Base-by-base conservation (phyloP, 2,329 filamentous ascomycete genomes). In the Phialemonium atrogriseum region DNA sequence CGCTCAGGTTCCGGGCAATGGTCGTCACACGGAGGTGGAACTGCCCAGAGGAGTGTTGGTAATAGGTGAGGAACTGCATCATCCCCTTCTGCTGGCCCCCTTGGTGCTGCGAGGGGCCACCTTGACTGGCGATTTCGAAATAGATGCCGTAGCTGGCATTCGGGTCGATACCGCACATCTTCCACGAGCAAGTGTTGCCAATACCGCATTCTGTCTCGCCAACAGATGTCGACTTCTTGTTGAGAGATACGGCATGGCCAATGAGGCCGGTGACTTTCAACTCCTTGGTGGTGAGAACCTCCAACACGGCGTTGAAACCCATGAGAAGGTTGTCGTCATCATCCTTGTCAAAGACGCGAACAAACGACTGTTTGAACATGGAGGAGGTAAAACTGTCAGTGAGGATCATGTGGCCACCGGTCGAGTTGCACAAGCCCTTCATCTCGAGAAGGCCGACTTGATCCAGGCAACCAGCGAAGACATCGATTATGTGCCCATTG, bases 341-440 rank as follows among this genome's bases (percentile, higher is more conserved):
- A 52, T 98, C 91, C 60, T 95, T 95, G 55, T 98, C 91, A 52
- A 98, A 98, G 12, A 98, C 80, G 37, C 93, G 82, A 31, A 94
- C 82, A 51, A 98, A 98, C 0, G 91, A 96, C 56, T 98, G 91
- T 64, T 91, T 95, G 70, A 96, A 98, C 80, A 98, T 95, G 36
- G 89, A 96, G 0, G 91, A 93, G 4, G 89, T 96, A 56, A 98
- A 98, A 56, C 88, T 95, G 57, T 98, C 91, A 2, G 91, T 96
- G 43, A 98, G 64, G 42, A 98, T 93, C 81, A 98, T 98, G 54
- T 98, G 88, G 22, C 91, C 91, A 43, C 91, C 91, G 12, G 91
- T 98, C 19, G 82, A 94, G 58, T 96, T 98, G 43, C 88, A 82
- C 10, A 98, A 73, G 16, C 88, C 85, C 61, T 96, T 96, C 91